phyloP scores from a whole-genome alignment of 2,329 filamentous ascomycete genomes.

The Exophiala xenobiotica region DNA sequence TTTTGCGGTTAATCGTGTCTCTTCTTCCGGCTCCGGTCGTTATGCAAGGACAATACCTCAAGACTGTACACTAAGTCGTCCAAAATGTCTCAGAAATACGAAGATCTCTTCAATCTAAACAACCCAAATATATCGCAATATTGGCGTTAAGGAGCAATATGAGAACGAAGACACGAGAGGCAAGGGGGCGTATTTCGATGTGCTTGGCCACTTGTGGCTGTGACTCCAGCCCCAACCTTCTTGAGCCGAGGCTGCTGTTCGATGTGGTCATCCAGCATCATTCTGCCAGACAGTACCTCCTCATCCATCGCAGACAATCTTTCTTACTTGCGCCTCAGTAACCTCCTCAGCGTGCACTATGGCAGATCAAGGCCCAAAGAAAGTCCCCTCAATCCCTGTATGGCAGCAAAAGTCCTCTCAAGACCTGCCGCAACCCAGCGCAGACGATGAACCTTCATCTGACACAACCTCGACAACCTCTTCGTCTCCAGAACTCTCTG shows the following conservation, averaged over 20 bases:
- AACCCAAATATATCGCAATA: too few species aligned
- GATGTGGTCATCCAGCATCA: too few species aligned
- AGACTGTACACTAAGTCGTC: background rate
- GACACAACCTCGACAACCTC: conserved; percentile 1
- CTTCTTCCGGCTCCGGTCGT: background rate
- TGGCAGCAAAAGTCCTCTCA: conserved; percentile 37
- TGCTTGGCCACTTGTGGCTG: conserved; percentile 10
- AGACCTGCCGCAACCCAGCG: conserved; percentile 40
- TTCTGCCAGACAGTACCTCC: background rate
- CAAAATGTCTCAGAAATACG: too few species aligned
- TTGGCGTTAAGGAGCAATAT: too few species aligned
- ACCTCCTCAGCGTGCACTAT: conserved; percentile 28
- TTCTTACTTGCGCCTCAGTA: background rate
- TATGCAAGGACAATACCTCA: background rate
- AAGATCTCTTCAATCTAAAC: too few species aligned
- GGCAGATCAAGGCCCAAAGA: conserved; percentile 36
- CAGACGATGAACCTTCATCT: conserved; percentile 28
- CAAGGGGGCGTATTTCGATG: conserved; percentile 6
- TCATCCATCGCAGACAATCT: background rate
- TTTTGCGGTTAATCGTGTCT: conserved; percentile 11
- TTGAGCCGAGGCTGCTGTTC: conserved; percentile 1
- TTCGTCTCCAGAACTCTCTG: conserved; percentile 34
- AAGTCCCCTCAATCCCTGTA: conserved; percentile 38
- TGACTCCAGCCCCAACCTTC: too few species aligned
- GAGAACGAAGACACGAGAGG: conserved; percentile 3